Conservation (phyloP, 176 grass and related monocot species). For the Hyparrhenia diplandra region DNA sequence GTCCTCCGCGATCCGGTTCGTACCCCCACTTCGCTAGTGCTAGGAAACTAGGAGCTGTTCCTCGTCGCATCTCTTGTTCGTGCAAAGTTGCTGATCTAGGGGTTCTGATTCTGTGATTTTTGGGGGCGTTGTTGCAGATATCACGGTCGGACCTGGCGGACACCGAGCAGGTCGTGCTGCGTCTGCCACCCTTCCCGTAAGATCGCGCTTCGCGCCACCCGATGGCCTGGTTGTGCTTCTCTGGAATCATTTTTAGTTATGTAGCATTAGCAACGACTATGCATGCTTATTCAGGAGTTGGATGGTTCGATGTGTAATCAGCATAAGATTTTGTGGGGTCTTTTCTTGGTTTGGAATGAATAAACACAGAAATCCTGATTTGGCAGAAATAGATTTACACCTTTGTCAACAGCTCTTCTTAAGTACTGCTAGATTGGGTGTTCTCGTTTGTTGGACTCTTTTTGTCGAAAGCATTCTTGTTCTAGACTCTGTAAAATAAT, state of each 20-base stretch:
- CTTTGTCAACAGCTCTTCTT: background rate
- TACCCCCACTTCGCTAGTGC: background rate
- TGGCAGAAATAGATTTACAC: too few relatives aligned
- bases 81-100: background rate
- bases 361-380: background rate
- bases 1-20: constrained; percentile 64
- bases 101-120: background rate
- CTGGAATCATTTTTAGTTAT: background rate
- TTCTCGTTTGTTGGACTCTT: background rate
- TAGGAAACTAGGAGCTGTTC: background rate
- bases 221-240: too few relatives aligned
- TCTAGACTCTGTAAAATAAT: background rate
- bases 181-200: constrained; percentile 58
- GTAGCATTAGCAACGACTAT: background rate
- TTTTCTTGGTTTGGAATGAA: background rate
- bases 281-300: background rate
- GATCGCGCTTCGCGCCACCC: too few relatives aligned
- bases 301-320: background rate
- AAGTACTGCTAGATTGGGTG: background rate
- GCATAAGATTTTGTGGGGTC: background rate
- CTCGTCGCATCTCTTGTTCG: background rate
- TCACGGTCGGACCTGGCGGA: constrained; percentile 76
- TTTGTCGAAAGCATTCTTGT: background rate
- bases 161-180: constrained; percentile 67
- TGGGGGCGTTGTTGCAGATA: constrained; percentile 46